A percentile compares a stretch with the other conserved stretches of the same genome.
Evolutionary conservation across 495 filamentous ascomycete genomes (phyloP).

Genomic region (Glarea lozoyensis): DNA sequence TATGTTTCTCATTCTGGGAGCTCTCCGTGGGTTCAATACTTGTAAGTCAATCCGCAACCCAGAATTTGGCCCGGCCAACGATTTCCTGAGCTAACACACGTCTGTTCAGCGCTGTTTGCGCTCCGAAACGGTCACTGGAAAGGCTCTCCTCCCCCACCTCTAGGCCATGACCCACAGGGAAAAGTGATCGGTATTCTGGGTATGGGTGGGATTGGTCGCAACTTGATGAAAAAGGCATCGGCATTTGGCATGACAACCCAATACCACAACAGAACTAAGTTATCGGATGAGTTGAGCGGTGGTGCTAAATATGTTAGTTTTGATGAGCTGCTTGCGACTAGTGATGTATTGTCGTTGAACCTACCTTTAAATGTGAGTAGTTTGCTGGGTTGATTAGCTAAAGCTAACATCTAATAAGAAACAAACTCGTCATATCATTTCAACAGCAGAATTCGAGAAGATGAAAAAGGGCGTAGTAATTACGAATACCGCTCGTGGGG

Average conservation of each 20-base stretch:
- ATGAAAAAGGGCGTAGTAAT: constrained; percentile 75
- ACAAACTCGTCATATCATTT: constrained; percentile 61
- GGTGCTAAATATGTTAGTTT: constrained; percentile 62
- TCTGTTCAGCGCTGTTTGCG: constrained; percentile 21
- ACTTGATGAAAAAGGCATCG: constrained; percentile 59
- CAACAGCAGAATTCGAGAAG: constrained; percentile 51
- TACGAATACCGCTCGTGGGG: constrained; percentile 76
- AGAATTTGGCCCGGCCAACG: background rate
- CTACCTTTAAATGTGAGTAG: constrained; percentile 60
- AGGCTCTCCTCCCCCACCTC: constrained; percentile 45
- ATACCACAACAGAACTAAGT: constrained; percentile 32
- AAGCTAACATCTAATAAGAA: constrained; percentile 33
- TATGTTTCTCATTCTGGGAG: constrained; percentile 68
- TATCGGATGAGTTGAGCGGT: constrained; percentile 33
- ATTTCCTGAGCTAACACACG: constrained; percentile 29
- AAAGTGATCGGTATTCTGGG: constrained; percentile 69
- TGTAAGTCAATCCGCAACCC: background rate
- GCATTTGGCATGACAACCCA: constrained; percentile 40
- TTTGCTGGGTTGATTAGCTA: constrained; percentile 58
- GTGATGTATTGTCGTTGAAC: constrained; percentile 73
- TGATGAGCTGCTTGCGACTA: constrained; percentile 54
- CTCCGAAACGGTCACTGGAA: constrained; percentile 34
- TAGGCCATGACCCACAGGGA: constrained; percentile 57
- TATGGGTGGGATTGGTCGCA: constrained; percentile 78
- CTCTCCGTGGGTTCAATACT: constrained; percentile 44